Conservation (phyloP, 2,329 filamentous ascomycete species). For the Exserohilum rostratum region DNA sequence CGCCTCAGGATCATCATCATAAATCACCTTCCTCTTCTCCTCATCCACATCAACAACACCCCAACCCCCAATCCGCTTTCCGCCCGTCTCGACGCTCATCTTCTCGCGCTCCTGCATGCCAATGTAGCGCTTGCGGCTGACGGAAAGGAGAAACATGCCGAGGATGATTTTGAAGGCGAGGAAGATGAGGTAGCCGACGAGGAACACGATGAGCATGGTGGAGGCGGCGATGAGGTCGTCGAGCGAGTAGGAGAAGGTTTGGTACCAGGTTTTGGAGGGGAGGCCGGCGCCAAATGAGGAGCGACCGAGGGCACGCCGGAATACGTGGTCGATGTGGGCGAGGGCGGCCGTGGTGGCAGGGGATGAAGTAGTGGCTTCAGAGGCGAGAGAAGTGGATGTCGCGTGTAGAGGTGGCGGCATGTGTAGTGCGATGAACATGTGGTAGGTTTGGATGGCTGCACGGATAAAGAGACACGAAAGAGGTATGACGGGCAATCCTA, state of each 20-base stretch:
- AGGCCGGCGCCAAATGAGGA: conserved; percentile 63
- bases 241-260: conserved; percentile 58
- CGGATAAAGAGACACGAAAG: conserved; percentile 94
- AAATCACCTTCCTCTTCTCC: conserved; percentile 83
- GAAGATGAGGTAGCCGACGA: conserved; percentile 82
- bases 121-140: conserved; percentile 77
- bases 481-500: conserved; percentile 90
- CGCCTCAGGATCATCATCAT: conserved; percentile 80
- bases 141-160: conserved; percentile 84
- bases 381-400: conserved; percentile 67
- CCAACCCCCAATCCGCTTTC: conserved; percentile 78
- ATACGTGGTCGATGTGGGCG: conserved; percentile 76
- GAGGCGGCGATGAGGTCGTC: conserved; percentile 76
- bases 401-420: conserved; percentile 75
- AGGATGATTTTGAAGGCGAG: conserved; percentile 82
- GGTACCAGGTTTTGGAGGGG: conserved; percentile 42
- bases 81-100: conserved; percentile 66
- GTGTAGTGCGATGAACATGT: conserved; percentile 94
- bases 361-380: conserved; percentile 62
- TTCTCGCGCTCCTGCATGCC: conserved; percentile 76
- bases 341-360: conserved; percentile 78
- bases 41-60: conserved; percentile 88
- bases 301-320: conserved; percentile 77
- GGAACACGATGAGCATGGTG: conserved; percentile 86
- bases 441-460: conserved; percentile 92